Conservation (phyloP, 2,329 filamentous ascomycete species). For the Epichloe hybrida region DNA sequence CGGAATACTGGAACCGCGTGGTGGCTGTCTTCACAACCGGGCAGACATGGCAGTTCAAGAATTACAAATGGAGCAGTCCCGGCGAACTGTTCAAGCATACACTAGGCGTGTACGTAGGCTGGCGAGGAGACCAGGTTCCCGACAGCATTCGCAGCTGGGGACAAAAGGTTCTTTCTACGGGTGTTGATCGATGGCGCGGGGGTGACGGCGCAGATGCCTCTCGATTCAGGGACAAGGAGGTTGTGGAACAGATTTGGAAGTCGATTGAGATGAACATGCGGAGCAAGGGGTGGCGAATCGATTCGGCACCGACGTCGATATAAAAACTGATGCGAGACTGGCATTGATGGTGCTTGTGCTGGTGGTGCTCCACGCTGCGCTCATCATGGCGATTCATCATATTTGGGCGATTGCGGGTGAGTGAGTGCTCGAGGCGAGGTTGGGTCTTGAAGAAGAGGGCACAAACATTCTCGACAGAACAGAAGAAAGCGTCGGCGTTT, state of each 20-base stretch:
- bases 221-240: constrained; percentile 77
- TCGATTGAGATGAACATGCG: constrained; percentile 80
- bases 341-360: too few relatives aligned
- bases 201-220: constrained; percentile 38
- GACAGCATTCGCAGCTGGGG: constrained; percentile 74
- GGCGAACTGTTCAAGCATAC: constrained; percentile 82
- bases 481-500: constrained; percentile 4
- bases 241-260: constrained; percentile 88
- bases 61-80: constrained; percentile 88
- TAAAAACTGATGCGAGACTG: constrained; percentile 12
- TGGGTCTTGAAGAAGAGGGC: background rate
- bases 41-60: constrained; percentile 97
- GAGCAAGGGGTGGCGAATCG: constrained; percentile 66
- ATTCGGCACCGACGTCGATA: constrained; percentile 47
- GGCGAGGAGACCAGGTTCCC: constrained; percentile 71
- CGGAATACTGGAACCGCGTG: constrained; percentile 91
- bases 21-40: constrained; percentile 96
- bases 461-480: background rate
- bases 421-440: background rate
- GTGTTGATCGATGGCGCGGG: constrained; percentile 70
- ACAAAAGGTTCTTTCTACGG: constrained; percentile 62
- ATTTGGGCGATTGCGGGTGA: background rate
- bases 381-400: too few relatives aligned
- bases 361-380: too few relatives aligned
- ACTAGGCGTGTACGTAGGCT: constrained; percentile 79